These are phyloP conservation scores for Vanrija sp. DNA, from an alignment of 1,284 basidiomycete species.

Conservation along the genomic window DNA sequence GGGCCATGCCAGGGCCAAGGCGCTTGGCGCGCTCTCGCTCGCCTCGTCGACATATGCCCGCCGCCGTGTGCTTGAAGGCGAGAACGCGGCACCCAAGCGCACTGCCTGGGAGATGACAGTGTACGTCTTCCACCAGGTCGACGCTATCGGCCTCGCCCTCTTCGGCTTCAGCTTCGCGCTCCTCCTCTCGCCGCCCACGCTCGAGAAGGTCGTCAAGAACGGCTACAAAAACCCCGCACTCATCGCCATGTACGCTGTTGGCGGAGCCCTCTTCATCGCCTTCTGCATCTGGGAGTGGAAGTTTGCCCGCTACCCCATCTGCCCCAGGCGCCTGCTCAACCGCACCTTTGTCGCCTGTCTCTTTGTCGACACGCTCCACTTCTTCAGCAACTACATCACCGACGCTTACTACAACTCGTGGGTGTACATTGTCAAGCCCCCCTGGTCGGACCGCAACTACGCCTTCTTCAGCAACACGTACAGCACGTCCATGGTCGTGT, in stretches of 20 bases:
- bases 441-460: constrained; percentile 33
- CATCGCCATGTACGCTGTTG: constrained; percentile 47
- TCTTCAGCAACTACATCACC: constrained; percentile 41
- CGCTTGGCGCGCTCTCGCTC: constrained; percentile 33
- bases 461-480: constrained; percentile 33
- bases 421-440: constrained; percentile 42
- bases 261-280: constrained; percentile 19
- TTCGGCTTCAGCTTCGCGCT: constrained; percentile 61
- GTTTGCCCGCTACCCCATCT: constrained; percentile 43
- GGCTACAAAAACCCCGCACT: constrained; percentile 42
- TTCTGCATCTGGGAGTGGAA: constrained; percentile 41
- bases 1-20: constrained; percentile 42
- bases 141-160: constrained; percentile 62
- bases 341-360: constrained; percentile 19
- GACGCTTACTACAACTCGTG: constrained; percentile 47
- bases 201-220: constrained; percentile 52
- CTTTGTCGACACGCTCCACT: constrained; percentile 47
- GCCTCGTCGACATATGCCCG: constrained; percentile 38
- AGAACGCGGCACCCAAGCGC: background rate
- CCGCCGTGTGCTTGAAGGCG: background rate
- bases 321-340: constrained; percentile 42
- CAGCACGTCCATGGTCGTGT: constrained; percentile 44
- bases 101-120: constrained; percentile 11
- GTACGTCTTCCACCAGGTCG: constrained; percentile 34
- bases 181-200: constrained; percentile 65